Conservation (phyloP, 257 asterid genomes). For the Jasminum sambac region DNA sequence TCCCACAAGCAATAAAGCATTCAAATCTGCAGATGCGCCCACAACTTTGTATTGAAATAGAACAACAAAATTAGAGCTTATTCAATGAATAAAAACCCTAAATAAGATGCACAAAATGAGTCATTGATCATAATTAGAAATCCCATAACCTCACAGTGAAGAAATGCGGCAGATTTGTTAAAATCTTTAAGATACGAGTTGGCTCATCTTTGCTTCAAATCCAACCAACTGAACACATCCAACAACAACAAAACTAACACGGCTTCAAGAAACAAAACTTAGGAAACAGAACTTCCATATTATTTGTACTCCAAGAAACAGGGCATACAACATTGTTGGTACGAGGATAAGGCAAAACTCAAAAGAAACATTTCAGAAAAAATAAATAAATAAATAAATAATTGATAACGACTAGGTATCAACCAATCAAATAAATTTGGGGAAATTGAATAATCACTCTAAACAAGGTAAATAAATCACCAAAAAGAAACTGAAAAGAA, state of each 20-base stretch:
- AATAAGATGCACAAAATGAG: neutral
- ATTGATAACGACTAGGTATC: slow-evolving; percentile 13
- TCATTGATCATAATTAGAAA: neutral
- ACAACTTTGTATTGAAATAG: slow-evolving; percentile 16
- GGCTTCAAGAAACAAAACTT: slow-evolving; percentile 9
- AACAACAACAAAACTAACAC: slow-evolving; percentile 21
- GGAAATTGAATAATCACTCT: neutral
- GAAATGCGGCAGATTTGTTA: slow-evolving; percentile 25
- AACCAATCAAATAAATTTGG: neutral
- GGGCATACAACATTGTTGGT: neutral
- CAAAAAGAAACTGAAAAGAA: neutral
- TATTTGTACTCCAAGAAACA: neutral
- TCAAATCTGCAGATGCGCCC: slow-evolving; percentile 31
- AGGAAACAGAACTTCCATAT: slow-evolving; percentile 10
- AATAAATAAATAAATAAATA: neutral
- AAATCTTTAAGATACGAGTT: slow-evolving; percentile 26
- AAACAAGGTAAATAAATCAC: neutral
- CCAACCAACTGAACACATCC: slow-evolving; percentile 31
- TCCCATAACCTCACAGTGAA: neutral
- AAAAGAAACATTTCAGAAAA: neutral
- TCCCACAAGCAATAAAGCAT: slow-evolving; percentile 2
- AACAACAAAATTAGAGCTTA: neutral
- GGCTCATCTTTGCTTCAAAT: slow-evolving; percentile 43
- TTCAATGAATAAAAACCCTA: neutral
- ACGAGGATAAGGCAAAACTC: slow-evolving; percentile 5